phyloP scores from a whole-genome alignment of 2,329 filamentous ascomycete genomes.

The Pseudogymnoascus sp. region DNA sequence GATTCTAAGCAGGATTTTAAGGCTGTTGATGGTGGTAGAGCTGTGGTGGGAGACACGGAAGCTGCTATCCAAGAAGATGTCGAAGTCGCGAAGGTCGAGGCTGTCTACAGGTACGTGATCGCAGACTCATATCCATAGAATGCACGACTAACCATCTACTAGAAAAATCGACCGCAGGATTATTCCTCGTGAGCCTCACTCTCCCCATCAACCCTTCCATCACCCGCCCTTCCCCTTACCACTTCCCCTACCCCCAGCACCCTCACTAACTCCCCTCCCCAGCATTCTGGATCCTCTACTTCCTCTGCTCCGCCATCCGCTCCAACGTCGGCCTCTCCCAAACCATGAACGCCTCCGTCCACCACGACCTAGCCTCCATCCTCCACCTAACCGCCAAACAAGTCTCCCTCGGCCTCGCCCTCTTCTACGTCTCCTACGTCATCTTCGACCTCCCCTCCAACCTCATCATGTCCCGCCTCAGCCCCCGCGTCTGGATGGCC shows the following conservation, averaged over 20 bases:
- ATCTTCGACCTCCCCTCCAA: conserved; percentile 86
- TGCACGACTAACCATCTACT: neutral
- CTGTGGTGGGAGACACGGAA: neutral
- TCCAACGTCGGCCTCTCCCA: conserved; percentile 92
- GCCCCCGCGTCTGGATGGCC: conserved; percentile 85
- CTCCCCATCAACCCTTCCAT: neutral
- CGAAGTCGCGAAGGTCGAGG: conserved; percentile 30
- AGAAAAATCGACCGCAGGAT: conserved; percentile 52
- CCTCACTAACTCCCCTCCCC: conserved; percentile 11
- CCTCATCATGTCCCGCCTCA: conserved; percentile 77
- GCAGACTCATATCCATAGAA: neutral
- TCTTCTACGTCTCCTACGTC: conserved; percentile 92
- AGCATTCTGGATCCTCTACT: conserved; percentile 88
- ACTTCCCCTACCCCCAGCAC: neutral
- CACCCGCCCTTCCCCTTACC: conserved; percentile 11
- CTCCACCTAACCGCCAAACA: conserved; percentile 67
- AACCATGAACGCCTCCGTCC: conserved; percentile 72
- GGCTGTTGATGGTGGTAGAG: conserved; percentile 11
- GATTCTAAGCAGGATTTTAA: neutral
- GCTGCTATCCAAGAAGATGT: conserved; percentile 20
- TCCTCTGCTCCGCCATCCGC: conserved; percentile 84
- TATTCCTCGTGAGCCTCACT: conserved; percentile 38
- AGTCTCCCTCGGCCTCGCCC: conserved; percentile 73
- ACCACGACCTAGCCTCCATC: conserved; percentile 69
- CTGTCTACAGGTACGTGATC: conserved; percentile 33